Base-by-base conservation (phyloP, 495 filamentous ascomycete genomes). In the Pyronema domesticum region DNA sequence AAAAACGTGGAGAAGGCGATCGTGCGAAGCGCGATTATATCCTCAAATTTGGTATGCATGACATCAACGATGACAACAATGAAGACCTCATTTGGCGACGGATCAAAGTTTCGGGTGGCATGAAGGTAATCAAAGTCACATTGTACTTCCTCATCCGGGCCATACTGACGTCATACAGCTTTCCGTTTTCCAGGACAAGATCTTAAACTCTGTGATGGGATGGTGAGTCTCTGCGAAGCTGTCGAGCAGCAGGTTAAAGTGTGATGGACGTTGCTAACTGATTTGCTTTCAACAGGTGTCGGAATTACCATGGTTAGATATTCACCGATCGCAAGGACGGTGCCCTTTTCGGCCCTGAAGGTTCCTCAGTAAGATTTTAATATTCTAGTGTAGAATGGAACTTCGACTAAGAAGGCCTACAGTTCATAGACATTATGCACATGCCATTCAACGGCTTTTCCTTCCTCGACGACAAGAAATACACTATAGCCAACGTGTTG, bases 271-370 rank as follows among this genome's bases (percentile, higher is more conserved):
- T n/a, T n/a, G n/a, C n/a, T n/a, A n/a, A n/a, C 37, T 44, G 18
- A 47, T 43, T 57, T 18, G 7, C 15, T 37, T 3, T n/a, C 34
- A 7, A 30, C 40, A 57, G 55, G 55, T 15, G 37, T 7, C 46
- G 54, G n/a, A 56, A 56, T 19, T 59, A 59, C 8, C 57, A 56
- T 19, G 57, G 46, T 18, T 56, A 56, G 13, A 11, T 52, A 7
- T 59, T 56, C 34, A 59, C 54, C 4, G 57, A 59, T 18, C 37
- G 55, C 30, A 49, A 30, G 9, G 54, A 59, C 33, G 57, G 57
- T 23, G 55, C 54, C 11, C 9, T 57, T 18, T 57, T 59, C 37
- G 57, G 57, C 2, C 54, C 57, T 10, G 30, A 48, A 33, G 51
- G 49, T 23, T 42, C 35, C 37, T 18, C 35, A 18, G 56, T 58